Evolutionary conservation across 257 asterid species (phyloP).

Genomic region (Cinchona pubescens): DNA sequence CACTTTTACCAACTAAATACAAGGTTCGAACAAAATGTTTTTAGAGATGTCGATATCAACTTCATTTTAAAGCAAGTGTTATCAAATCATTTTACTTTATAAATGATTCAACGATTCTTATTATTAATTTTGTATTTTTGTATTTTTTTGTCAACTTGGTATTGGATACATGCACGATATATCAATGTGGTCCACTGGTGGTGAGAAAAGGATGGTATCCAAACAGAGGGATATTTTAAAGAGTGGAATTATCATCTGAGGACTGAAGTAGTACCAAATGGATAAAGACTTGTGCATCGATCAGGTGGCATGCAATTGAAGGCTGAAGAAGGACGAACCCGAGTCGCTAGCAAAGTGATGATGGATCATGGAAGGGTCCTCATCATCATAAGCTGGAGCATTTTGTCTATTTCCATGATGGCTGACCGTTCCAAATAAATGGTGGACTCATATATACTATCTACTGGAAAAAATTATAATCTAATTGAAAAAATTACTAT

Average conservation of each 20-base stretch:
- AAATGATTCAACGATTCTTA: too few species aligned
- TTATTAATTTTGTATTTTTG: too few species aligned
- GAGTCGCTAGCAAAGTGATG: too few species aligned
- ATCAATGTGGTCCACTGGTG: too few species aligned
- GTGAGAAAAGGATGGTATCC: neutral
- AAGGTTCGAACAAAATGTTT: neutral
- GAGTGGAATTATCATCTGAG: neutral
- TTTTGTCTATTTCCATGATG: conserved; percentile 14
- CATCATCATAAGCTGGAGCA: too few species aligned
- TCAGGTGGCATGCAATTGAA: too few species aligned
- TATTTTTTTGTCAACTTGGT: too few species aligned
- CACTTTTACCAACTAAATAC: too few species aligned
- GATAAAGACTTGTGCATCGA: neutral
- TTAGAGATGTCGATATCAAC: neutral
- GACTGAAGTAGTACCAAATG: neutral
- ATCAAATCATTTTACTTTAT: too few species aligned
- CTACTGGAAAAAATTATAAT: neutral
- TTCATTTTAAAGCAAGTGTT: too few species aligned
- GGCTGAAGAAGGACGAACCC: too few species aligned
- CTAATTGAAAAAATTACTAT: neutral
- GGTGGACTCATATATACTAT: neutral
- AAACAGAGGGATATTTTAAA: neutral
- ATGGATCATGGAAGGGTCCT: neutral
- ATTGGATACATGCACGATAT: neutral
- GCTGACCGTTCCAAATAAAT: neutral